Conservation (phyloP, 2,329 filamentous ascomycete species). For the Ophiostoma ulmi region DNA sequence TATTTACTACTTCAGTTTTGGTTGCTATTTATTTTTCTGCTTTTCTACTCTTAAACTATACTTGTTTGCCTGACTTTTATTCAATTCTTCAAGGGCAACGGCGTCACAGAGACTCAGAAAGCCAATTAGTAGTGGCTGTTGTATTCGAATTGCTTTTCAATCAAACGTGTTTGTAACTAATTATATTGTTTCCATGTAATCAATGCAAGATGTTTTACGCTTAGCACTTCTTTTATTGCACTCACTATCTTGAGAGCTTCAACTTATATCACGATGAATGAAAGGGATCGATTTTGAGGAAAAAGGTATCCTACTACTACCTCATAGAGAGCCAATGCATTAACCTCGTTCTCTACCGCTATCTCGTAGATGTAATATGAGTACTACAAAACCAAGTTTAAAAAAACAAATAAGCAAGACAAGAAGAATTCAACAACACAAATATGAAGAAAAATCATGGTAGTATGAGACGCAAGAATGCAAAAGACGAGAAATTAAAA, state of each 20-base stretch:
- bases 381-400: not conserved
- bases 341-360: not conserved
- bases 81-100: not conserved
- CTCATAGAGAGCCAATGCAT: not conserved
- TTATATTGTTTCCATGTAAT: not conserved
- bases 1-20: not conserved
- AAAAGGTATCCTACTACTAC: slow-evolving; percentile 1
- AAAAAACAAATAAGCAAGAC: not conserved
- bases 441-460: not conserved
- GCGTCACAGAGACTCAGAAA: not conserved
- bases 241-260: not conserved
- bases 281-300: not conserved
- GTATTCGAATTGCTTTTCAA: not conserved
- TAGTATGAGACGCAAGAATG: not conserved
- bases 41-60: not conserved
- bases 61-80: not conserved
- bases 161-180: not conserved
- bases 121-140: not conserved
- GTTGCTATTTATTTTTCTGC: not conserved
- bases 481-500: not conserved
- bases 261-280: not conserved
- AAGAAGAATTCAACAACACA: not conserved
- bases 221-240: not conserved
- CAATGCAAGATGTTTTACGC: not conserved
- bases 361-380: not conserved